Percentiles rank a stretch among this genome's conserved stretches.
phyloP scores from a whole-genome alignment of 1,139 yeast species.

The Torulaspora pretoriensis region DNA sequence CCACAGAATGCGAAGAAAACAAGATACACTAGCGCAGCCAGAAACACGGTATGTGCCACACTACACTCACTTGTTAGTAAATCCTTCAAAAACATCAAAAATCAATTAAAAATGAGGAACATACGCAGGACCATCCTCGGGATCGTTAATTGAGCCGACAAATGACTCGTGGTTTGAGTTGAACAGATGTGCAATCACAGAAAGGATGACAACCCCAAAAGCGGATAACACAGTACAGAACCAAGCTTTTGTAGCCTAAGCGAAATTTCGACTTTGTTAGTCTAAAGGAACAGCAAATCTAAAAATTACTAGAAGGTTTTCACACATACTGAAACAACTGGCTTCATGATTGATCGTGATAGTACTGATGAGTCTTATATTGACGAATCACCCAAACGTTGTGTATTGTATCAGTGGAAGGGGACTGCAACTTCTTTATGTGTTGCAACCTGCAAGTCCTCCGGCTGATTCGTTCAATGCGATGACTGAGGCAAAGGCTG shows the following conservation, averaged over 20 bases:
- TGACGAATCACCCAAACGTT: not conserved
- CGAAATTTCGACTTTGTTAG: conserved; percentile 10
- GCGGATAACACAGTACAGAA: conserved; percentile 90
- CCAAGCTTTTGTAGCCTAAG: conserved; percentile 79
- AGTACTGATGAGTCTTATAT: not conserved
- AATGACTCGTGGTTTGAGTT: conserved; percentile 79
- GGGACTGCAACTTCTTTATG: conserved; percentile 3
- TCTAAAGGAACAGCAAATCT: not conserved
- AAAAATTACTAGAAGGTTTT: not conserved
- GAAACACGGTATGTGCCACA: conserved; percentile 84
- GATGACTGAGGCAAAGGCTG: not conserved
- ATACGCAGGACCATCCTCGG: conserved; percentile 82
- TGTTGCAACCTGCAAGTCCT: conserved; percentile 8
- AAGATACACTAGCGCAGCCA: conserved; percentile 82
- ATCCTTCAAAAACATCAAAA: not conserved
- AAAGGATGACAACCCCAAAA: conserved; percentile 81
- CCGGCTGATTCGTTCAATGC: conserved; percentile 6
- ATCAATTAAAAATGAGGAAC: conserved; percentile 26
- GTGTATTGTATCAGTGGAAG: not conserved
- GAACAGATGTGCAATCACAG: conserved; percentile 80
- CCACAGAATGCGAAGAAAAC: conserved; percentile 86
- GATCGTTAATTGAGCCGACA: conserved; percentile 89
- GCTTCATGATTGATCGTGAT: conserved; percentile 35
- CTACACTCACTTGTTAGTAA: conserved; percentile 28
- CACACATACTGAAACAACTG: conserved; percentile 44